Evolutionary conservation across 176 grass and related monocot genomes (phyloP), one percentile per base, ranked within the genome.

Genomic region (Oryza meyeriana): DNA sequence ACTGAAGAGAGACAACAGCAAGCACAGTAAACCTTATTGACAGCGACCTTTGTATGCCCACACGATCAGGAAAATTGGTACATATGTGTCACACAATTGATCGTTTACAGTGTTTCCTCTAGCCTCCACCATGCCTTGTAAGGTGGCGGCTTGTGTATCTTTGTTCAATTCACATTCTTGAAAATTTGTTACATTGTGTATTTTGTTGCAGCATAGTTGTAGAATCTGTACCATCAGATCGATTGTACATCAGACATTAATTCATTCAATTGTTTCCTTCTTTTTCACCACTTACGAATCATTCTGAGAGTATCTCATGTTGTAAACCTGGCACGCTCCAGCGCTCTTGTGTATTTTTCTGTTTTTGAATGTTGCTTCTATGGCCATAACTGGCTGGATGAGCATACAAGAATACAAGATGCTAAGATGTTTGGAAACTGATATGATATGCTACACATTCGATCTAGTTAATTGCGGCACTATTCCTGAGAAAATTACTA

Each of bases 1-100:
- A 69, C 96, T 95, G 69, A 99, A 99, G 87, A 93, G 93, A 90
- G 93, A 95, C 82, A 94, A 97, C 91, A 99, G 35, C 78, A 82
- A 92, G 87, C 89, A 94, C 75, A 93, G 81, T 81, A 93, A 95
- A 90, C 89, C 85, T 85, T 91, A 84, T 81, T 90, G 83, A 91
- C 74, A 79, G 68, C 33, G 31, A 77, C 72, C 1, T 1, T 79
- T 55, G 71, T 71, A 72, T 48, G 64, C 26, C 40, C 50, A 72
- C 77, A 64, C 45, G 79, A 84, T 78, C 85, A 82, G 85, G 79
- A 79, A 85, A 78, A 84, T 68, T 40, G 66, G 80, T 80, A 89
- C 84, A 89, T 86, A 89, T 84, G 74, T 89, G 87, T 88, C 76
- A 61, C 55, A 65, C 71, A 84, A 76, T 87, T 89, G 79, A 89